Evolutionary conservation across 202 grass and related monocot species (phyloP).

Genomic region (Brachypodium distachyon): DNA sequence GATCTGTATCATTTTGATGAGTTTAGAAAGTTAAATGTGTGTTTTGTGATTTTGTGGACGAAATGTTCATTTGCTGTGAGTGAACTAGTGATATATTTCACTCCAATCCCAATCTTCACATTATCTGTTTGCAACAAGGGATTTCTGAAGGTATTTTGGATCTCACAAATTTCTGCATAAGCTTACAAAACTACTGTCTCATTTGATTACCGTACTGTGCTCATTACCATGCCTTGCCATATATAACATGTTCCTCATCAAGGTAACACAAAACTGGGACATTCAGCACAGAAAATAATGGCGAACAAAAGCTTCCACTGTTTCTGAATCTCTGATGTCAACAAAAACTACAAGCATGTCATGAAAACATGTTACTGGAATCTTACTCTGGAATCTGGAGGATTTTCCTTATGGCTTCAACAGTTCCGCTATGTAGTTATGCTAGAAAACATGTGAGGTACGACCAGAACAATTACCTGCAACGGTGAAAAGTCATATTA

Average conservation of each 20-base stretch:
- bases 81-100: too few relatives aligned
- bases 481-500: background rate
- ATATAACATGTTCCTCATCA: background rate
- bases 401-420: background rate
- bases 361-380: background rate
- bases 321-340: background rate
- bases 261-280: background rate
- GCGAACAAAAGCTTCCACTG: background rate
- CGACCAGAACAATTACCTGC: background rate
- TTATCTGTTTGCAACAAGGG: background rate
- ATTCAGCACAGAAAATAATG: background rate
- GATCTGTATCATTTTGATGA: too few relatives aligned
- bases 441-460: background rate
- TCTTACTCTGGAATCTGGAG: background rate
- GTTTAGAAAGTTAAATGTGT: too few relatives aligned
- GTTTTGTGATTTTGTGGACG: too few relatives aligned
- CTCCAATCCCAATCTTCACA: background rate
- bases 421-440: background rate
- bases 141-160: background rate
- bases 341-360: slow-evolving; percentile 10
- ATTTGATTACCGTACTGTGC: background rate
- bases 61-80: too few relatives aligned
- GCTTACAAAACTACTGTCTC: background rate
- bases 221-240: background rate
- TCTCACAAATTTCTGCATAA: background rate